Conservation (phyloP, 1,284 basidiomycete species). For the Trametes hirsuta region DNA sequence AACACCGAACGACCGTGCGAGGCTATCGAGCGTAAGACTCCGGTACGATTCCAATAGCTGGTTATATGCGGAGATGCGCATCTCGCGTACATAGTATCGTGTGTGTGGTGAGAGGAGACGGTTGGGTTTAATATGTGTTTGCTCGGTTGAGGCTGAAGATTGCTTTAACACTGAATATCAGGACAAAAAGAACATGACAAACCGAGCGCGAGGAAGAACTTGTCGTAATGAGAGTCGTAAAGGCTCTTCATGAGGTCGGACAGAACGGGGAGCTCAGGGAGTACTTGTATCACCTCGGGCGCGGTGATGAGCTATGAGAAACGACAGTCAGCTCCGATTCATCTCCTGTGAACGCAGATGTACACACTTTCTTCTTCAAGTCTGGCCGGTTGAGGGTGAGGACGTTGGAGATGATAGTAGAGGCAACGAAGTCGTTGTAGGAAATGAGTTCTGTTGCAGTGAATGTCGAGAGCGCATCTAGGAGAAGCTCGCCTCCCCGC, state of each 20-base stretch:
- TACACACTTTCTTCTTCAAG: slow-evolving; percentile 87
- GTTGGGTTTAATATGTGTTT: slow-evolving; percentile 85
- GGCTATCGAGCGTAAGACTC: slow-evolving; percentile 87
- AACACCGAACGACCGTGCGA: slow-evolving; percentile 91
- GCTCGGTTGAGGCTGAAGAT: slow-evolving; percentile 79
- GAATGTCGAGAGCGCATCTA: slow-evolving; percentile 79
- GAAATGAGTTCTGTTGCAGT: slow-evolving; percentile 90
- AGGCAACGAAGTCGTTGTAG: slow-evolving; percentile 90
- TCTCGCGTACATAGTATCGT: slow-evolving; percentile 92
- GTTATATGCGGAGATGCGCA: slow-evolving; percentile 94
- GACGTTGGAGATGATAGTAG: slow-evolving; percentile 83
- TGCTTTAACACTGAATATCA: background rate
- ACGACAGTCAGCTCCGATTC: background rate
- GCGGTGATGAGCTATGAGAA: slow-evolving; percentile 58
- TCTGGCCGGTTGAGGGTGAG: slow-evolving; percentile 84
- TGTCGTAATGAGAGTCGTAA: slow-evolving; percentile 93
- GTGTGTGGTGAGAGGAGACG: slow-evolving; percentile 87
- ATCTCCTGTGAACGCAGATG: background rate
- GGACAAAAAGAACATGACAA: slow-evolving; percentile 17
- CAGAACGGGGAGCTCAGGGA: slow-evolving; percentile 72
- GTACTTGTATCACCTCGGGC: slow-evolving; percentile 73
- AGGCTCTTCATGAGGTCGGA: slow-evolving; percentile 76
- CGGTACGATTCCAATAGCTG: slow-evolving; percentile 94
- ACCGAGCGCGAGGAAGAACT: slow-evolving; percentile 92
- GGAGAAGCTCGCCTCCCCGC: slow-evolving; percentile 71